phyloP scores from a whole-genome alignment of 352 stramenopile species.

The Aphanomyces invadans region DNA sequence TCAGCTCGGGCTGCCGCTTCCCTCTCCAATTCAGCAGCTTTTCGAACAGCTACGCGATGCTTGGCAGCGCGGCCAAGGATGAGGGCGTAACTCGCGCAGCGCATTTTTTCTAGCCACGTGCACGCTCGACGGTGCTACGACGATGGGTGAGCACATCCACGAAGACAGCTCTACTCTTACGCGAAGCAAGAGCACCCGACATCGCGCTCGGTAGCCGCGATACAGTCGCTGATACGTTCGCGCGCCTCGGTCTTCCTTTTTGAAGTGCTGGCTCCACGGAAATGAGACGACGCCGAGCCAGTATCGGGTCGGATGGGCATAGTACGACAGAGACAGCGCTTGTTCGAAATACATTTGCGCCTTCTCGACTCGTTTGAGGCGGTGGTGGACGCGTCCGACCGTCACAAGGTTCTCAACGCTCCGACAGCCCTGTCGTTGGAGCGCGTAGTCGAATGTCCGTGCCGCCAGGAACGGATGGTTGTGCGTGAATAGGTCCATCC shows the following conservation, averaged over 20 bases:
- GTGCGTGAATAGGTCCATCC: constrained; percentile 33
- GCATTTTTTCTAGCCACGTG: background rate
- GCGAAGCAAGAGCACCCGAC: background rate
- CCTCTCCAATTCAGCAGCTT: constrained; percentile 5
- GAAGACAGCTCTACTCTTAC: too few species aligned
- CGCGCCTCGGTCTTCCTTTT: constrained; percentile 33
- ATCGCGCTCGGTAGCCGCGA: constrained; percentile 4
- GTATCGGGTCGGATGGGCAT: constrained; percentile 39
- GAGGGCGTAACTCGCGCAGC: background rate
- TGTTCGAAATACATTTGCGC: constrained; percentile 32
- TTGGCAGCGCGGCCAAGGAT: background rate
- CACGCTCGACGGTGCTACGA: background rate
- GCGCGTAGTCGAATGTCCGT: constrained; percentile 29
- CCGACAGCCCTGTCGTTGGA: constrained; percentile 22
- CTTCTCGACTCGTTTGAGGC: constrained; percentile 30
- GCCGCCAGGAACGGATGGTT: constrained; percentile 47
- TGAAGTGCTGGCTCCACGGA: constrained; percentile 40
- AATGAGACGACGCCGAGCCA: constrained; percentile 36
- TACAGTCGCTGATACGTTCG: constrained; percentile 31
- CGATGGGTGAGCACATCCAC: background rate
- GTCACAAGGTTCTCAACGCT: constrained; percentile 34
- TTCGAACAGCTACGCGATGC: background rate
- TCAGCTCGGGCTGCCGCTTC: constrained; percentile 32
- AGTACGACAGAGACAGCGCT: constrained; percentile 40
- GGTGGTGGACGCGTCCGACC: constrained; percentile 37